These are phyloP conservation scores for Termitomyces sp. DNA, from an alignment of 768 basidiomycete genomes.

Conservation along the genomic window DNA sequence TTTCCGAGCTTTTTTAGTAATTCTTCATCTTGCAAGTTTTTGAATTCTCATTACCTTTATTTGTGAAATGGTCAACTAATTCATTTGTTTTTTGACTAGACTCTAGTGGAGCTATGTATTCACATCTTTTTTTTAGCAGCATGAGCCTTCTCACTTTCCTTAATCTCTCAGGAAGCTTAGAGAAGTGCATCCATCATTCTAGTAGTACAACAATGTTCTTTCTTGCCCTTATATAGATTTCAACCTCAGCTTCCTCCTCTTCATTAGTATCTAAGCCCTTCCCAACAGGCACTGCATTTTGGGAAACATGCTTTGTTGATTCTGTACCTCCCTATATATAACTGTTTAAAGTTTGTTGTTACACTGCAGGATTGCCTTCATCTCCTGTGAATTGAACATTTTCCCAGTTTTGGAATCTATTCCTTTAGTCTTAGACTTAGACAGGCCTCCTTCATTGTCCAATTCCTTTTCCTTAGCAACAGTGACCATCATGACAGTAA, in stretches of 20 bases:
- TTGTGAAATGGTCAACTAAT: rapidly evolving
- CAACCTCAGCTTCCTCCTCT: too few relatives aligned
- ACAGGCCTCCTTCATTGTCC: rapidly evolving
- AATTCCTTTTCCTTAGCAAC: too few relatives aligned
- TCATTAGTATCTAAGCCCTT: too few relatives aligned
- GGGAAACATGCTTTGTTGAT: too few relatives aligned
- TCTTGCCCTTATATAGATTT: too few relatives aligned
- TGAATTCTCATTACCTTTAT: rapidly evolving
- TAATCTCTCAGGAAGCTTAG: neutral
- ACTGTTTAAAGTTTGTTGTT: neutral
- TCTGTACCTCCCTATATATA: neutral
- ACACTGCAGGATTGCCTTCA: neutral
- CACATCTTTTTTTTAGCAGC: neutral
- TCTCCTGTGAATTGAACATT: neutral
- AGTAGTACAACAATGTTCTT: neutral
- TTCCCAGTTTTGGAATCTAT: neutral
- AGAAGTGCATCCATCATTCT: neutral
- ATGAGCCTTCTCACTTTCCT: neutral
- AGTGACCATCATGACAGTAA: too few relatives aligned
- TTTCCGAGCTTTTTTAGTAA: neutral
- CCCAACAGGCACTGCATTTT: too few relatives aligned
- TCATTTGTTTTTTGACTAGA: neutral
- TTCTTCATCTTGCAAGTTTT: neutral
- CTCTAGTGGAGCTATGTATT: neutral
- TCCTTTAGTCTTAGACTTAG: neutral